Base-by-base conservation (phyloP, 2,329 filamentous ascomycete genomes). In the Exophiala sp. region DNA sequence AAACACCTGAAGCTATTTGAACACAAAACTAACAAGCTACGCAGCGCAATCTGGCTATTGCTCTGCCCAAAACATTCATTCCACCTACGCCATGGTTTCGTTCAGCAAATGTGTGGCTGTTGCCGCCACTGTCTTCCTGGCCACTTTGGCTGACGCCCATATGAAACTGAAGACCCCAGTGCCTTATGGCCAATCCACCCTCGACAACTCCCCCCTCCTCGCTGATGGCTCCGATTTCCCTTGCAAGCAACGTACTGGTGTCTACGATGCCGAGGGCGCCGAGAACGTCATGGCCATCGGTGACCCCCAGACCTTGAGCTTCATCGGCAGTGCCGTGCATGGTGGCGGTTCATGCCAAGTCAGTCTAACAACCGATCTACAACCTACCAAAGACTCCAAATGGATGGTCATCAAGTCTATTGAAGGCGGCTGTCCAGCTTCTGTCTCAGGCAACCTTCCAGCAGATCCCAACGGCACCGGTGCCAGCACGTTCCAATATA, bases 321-420 rank as follows among this genome's bases (percentile, higher is more conserved):
- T 95, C 67, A 70, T 70, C 0, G 90, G 89, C 29, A 72, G 75
- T 42, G 90, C 89, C 2, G 81, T 83, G 0, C 93, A 98, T 60
- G 90, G 90, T 14, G 93, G 93, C 46, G 93, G 93, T 0, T 94
- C 88, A 0, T 97, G 93, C 72, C 93, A 98, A 62, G 71, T 97
- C 50, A 85, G 84, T 7, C 72, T 98, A 60, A 93, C 90, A 0
- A 88, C 86, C 14, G 91, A 96, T 59, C 72, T 75, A 9, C 70
- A 76, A 10, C 82, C 89, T 0, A 82, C 79, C 21, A 79, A 78
- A 58, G 67, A 78, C 58, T 84, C 80, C 0, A 76, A 78, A 18
- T 98, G 85, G 82, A 89, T 90, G 66, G 91, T 96, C 55, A 90
- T 98, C 66, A 82, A 93, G 64, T 91, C 85, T 0, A 86, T 89